Evolutionary conservation across 805 yeast genomes (phyloP), one percentile per base, ranked within the genome.

Genomic region (Clavispora santaluciae): DNA sequence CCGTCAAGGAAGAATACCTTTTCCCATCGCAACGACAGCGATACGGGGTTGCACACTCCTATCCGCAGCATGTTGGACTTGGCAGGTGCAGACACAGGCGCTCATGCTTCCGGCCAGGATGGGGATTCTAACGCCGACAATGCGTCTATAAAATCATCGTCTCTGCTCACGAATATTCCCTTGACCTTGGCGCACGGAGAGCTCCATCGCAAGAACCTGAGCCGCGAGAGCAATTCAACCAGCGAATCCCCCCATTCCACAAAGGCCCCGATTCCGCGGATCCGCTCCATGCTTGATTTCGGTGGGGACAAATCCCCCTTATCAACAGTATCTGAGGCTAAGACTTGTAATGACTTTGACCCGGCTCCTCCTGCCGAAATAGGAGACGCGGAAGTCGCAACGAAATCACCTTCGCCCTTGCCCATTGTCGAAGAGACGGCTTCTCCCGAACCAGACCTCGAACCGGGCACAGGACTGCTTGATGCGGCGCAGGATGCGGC

Each of bases 21-120:
- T 23, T 43, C 41, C 6, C 41, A 42, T 35, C 38, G 40, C 17
- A 48, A 37, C 6, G 49, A 43, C 22, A 46, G 46, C 16, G 51
- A 48, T 2, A 49, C 42, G 6, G 54, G 46, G 6, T 12, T 46
- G n/a, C 60, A 53, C 43, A 53, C 63, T 2, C 66, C 70, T 3
- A 38, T 64, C 18, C 51, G 64, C 40, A 64, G 71, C 40, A 69
- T 70, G 74, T 57, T 69, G 39, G 72, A 68, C 44, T 49, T 66
- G 40, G 51, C 45, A 4, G 47, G 45, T 11, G 39, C 26, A 5
- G 24, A n/a, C n/a, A 7, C 36, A 9, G 24, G 4, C 1, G 28
- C 28, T 3, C 8, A 21, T 12, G n/a, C 16, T 11, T 18, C 3
- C 10, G 4, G 9, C 6, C 38, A 41, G 3, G 36, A 24, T 11